These are phyloP conservation scores for Bryoerythrophyllum caledonicum DNA, from an alignment of 225 moss, liverwort and hornwort species.

Conservation along the genomic window DNA sequence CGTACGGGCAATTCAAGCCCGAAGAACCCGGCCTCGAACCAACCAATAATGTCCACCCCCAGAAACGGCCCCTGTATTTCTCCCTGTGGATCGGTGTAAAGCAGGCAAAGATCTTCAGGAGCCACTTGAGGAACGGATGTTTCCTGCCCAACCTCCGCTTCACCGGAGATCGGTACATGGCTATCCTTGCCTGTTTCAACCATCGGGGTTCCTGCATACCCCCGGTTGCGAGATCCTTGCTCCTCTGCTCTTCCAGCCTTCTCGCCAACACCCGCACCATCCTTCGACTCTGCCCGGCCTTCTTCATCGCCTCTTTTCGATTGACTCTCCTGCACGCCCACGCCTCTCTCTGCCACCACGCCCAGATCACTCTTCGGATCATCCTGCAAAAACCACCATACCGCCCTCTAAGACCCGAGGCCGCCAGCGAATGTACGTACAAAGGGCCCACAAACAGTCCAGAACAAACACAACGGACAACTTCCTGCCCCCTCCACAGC, in stretches of 20 bases:
- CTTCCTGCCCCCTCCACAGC: neutral
- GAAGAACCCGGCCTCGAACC: constrained; percentile 99
- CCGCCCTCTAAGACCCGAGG: neutral
- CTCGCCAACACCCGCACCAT: constrained; percentile 13
- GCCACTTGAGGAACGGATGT: constrained; percentile 34
- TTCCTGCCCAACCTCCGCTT: constrained; percentile 42
- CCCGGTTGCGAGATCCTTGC: constrained; percentile 13
- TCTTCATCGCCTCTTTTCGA: constrained; percentile 22
- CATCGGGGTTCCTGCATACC: constrained; percentile 9
- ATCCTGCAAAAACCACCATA: constrained; percentile 27
- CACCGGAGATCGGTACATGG: constrained; percentile 17
- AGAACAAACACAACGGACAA: neutral
- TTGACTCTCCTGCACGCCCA: constrained; percentile 19
- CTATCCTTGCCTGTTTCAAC: constrained; percentile 33
- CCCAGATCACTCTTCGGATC: constrained; percentile 32
- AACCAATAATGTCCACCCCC: constrained; percentile 88
- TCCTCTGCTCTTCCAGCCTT: constrained; percentile 28
- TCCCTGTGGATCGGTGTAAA: constrained; percentile 92
- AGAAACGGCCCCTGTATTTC: constrained; percentile 94
- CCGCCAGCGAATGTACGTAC: neutral
- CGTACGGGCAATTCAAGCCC: constrained; percentile 88
- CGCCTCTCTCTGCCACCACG: constrained; percentile 31
- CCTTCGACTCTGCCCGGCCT: constrained; percentile 22
- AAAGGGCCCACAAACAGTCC: neutral
- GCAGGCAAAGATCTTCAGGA: constrained; percentile 79